Percentiles rank a stretch among this genome's conserved stretches.
Conservation (phyloP, 768 basidiomycete species). For the Gloeophyllum trabeum region DNA sequence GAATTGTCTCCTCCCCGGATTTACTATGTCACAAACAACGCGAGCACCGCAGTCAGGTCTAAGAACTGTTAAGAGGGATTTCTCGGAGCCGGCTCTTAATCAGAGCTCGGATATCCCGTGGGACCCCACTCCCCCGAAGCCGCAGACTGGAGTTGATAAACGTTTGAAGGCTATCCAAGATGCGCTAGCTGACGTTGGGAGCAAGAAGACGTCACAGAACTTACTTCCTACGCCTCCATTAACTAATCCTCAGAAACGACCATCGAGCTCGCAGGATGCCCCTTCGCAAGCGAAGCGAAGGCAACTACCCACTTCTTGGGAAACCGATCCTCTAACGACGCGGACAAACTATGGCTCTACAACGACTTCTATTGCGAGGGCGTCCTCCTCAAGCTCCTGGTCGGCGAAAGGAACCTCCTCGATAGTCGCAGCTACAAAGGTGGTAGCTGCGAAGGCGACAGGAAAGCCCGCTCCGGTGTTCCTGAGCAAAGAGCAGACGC, state of each 20-base stretch:
- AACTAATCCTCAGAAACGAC: slow-evolving; percentile 20
- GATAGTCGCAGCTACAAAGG: no score
- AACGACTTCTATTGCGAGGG: slow-evolving; percentile 1
- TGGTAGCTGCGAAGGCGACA: slow-evolving; percentile 5
- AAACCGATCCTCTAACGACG: slow-evolving; percentile 13
- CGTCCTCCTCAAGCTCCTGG: slow-evolving; percentile 6
- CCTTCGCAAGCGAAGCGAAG: slow-evolving; percentile 38
- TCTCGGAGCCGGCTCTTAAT: slow-evolving; percentile 27
- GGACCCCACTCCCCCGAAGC: slow-evolving; percentile 22
- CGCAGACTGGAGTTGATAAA: slow-evolving; percentile 13
- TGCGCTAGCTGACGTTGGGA: slow-evolving; percentile 10
- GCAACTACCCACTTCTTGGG: slow-evolving; percentile 42
- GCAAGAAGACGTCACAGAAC: slow-evolving; percentile 18
- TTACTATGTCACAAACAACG: no score
- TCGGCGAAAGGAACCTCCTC: no score
- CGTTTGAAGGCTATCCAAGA: slow-evolving; percentile 7
- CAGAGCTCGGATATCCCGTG: slow-evolving; percentile 24
- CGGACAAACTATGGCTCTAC: no score
- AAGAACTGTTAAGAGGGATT: slow-evolving; percentile 49
- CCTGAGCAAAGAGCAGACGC: slow-evolving; percentile 79
- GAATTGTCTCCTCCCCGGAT: no score
- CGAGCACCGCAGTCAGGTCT: slow-evolving; percentile 39
- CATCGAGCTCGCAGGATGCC: slow-evolving; percentile 9
- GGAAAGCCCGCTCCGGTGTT: slow-evolving; percentile 30
- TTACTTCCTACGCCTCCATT: slow-evolving; percentile 3